phyloP scores from a whole-genome alignment of 2,329 filamentous ascomycete genomes.

The Colletotrichum navitas region DNA sequence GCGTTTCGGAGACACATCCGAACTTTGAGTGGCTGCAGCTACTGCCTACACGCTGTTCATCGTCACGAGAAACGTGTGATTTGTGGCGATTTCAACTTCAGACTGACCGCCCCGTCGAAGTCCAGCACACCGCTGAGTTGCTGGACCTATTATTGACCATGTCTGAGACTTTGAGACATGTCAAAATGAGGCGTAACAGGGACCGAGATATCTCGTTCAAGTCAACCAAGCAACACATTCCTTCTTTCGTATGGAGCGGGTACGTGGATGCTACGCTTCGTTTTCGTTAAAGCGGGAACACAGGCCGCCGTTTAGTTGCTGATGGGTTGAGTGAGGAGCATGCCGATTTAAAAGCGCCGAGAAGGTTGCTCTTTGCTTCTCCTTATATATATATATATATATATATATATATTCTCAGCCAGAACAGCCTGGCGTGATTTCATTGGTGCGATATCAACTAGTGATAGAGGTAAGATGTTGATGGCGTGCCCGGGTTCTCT shows the following conservation, averaged over 20 bases:
- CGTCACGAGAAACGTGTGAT: constrained; percentile 14
- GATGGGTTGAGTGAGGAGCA: constrained; percentile 23
- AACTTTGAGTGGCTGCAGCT: constrained; percentile 32
- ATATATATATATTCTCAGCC: too few species aligned
- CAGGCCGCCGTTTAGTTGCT: background rate
- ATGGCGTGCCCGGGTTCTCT: constrained; percentile 9
- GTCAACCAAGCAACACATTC: background rate
- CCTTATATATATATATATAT: too few species aligned
- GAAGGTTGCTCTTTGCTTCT: background rate
- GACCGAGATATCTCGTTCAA: constrained; percentile 12
- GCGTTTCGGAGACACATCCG: constrained; percentile 32
- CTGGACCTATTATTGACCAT: constrained; percentile 20
- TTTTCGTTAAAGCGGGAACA: constrained; percentile 11
- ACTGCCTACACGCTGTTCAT: constrained; percentile 8
- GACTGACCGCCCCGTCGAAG: constrained; percentile 7
- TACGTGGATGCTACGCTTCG: constrained; percentile 18
- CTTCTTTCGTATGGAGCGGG: constrained; percentile 23
- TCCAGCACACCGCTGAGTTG: constrained; percentile 9
- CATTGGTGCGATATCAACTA: constrained; percentile 5
- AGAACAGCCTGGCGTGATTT: constrained; percentile 18
- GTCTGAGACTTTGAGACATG: constrained; percentile 26
- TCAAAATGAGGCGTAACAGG: constrained; percentile 5
- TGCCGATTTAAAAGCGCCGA: background rate
- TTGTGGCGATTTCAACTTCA: constrained; percentile 16
- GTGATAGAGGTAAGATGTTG: constrained; percentile 9